phyloP scores from a whole-genome alignment of 176 grass and related monocot genomes.

The Cenchrus purpureus region DNA sequence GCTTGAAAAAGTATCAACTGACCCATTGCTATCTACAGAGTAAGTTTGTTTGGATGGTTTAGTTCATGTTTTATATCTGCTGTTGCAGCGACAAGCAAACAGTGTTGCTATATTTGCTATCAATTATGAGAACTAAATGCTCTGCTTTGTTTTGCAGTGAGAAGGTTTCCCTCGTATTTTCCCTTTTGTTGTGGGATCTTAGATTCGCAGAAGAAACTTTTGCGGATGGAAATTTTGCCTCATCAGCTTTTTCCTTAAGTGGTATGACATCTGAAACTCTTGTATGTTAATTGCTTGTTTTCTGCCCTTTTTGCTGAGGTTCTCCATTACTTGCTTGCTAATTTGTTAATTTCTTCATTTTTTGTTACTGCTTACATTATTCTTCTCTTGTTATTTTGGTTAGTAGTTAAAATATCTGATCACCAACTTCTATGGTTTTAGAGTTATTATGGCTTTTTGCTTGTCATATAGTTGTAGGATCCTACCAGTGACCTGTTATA shows the following conservation, averaged over 20 bases:
- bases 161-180: constrained; percentile 57
- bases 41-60: constrained; percentile 50
- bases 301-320: neutral
- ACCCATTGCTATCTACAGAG: constrained; percentile 63
- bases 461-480: constrained; percentile 1
- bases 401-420: neutral
- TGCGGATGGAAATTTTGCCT: constrained; percentile 46
- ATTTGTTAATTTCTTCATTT: neutral
- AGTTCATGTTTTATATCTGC: neutral
- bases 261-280: constrained; percentile 40
- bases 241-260: constrained; percentile 40
- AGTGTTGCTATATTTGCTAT: constrained; percentile 13
- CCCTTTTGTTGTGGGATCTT: constrained; percentile 63
- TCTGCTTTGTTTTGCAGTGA: constrained; percentile 56
- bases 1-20: constrained; percentile 61
- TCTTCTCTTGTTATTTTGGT: neutral
- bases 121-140: constrained; percentile 16
- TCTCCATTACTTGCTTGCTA: constrained; percentile 1
- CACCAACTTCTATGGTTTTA: constrained; percentile 7
- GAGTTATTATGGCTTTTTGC: neutral
- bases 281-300: neutral
- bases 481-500: neutral
- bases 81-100: constrained; percentile 1
- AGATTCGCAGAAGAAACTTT: constrained; percentile 42
- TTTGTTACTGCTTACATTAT: neutral